Percentiles rank a stretch among this genome's conserved stretches.
These are phyloP conservation scores for Ramichloridium luteum DNA, from an alignment of 2,329 filamentous ascomycete genomes.

Conservation along the genomic window DNA sequence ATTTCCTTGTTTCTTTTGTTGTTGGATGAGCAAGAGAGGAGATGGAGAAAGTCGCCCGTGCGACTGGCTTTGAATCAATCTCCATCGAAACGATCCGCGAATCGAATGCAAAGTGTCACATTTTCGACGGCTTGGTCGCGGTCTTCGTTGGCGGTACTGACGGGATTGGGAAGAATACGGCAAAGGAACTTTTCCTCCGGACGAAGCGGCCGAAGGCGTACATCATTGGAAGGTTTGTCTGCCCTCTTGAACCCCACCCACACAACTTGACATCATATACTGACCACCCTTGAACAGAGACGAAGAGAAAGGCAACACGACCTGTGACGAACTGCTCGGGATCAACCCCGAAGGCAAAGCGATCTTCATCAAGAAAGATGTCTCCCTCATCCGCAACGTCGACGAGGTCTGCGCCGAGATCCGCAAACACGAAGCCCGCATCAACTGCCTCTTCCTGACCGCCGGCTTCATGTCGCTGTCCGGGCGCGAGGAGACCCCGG, in stretches of 20 bases:
- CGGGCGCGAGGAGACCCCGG: slow-evolving; percentile 39
- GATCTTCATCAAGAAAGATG: slow-evolving; percentile 32
- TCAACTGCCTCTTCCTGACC: slow-evolving; percentile 46
- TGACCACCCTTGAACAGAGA: slow-evolving; percentile 19
- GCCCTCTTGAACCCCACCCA: not conserved
- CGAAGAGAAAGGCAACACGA: slow-evolving; percentile 24
- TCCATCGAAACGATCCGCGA: slow-evolving; percentile 21
- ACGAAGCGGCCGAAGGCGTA: slow-evolving; percentile 30
- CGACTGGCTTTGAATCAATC: not conserved
- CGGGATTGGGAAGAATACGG: slow-evolving; percentile 34
- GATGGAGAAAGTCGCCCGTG: not conserved
- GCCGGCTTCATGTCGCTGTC: slow-evolving; percentile 36
- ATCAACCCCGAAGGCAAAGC: slow-evolving; percentile 28
- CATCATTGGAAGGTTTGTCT: slow-evolving; percentile 29
- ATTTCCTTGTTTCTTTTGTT: too few species aligned
- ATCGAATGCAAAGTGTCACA: slow-evolving; percentile 20
- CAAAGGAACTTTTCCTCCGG: slow-evolving; percentile 30
- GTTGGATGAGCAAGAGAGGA: too few species aligned
- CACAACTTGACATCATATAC: not conserved
- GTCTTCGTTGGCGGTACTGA: slow-evolving; percentile 33
- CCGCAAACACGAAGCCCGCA: slow-evolving; percentile 35
- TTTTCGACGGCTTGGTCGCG: slow-evolving; percentile 21
- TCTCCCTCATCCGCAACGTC: slow-evolving; percentile 30
- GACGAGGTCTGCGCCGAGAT: slow-evolving; percentile 38
- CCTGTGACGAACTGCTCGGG: slow-evolving; percentile 27